Evolutionary conservation across 768 basidiomycete species (phyloP), one percentile per base, ranked within the genome.

Genomic region (Podaxis mareebaensis): DNA sequence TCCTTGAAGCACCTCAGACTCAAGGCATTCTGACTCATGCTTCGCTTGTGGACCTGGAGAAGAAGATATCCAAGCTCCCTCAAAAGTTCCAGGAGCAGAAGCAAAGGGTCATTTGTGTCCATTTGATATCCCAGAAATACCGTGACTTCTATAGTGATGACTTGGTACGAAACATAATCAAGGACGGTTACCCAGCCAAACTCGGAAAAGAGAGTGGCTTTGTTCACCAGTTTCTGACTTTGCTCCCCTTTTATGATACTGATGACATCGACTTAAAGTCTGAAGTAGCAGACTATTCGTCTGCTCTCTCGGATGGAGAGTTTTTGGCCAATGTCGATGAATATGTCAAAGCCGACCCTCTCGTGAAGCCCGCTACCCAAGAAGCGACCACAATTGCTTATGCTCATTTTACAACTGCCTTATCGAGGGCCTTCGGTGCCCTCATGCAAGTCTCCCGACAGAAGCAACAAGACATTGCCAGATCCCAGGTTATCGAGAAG

Each of bases 181-280:
- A 24, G n/a, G 61, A 49, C 1, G 61, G 61, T 11, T 28, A 15
- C 8, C 22, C 33, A 15, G 30, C 20, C 8, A 57, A 28, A n/a
- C 33, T 51, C 7, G 33, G 54, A 24, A 51, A 51, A 20, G 22
- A 22, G 1, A 51, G 22, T 22, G 24, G 22, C 22, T 22, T 26
- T 44, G 42, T 44, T 44, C 42, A 44, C 42, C 15, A n/a, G 42
- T 5, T 44, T 44, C 42, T 44, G 15, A 17, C 44, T n/a, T 15
- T 20, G 30, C 44, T 44, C 30, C 17, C 44, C 15, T 28, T 30
- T 8, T 36, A 17, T 6, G 46, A n/a, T 20, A 12, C 12, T 7
- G 53, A 36, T 24, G 61, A 63, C 11, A 38, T 28, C 2, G 33
- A 55, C 36, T 11, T 63, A 33, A 63, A 63, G 28, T 28, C n/a